Evolutionary conservation across 1,139 yeast genomes (phyloP).

Genomic region (Blastobotrys indianensis): DNA sequence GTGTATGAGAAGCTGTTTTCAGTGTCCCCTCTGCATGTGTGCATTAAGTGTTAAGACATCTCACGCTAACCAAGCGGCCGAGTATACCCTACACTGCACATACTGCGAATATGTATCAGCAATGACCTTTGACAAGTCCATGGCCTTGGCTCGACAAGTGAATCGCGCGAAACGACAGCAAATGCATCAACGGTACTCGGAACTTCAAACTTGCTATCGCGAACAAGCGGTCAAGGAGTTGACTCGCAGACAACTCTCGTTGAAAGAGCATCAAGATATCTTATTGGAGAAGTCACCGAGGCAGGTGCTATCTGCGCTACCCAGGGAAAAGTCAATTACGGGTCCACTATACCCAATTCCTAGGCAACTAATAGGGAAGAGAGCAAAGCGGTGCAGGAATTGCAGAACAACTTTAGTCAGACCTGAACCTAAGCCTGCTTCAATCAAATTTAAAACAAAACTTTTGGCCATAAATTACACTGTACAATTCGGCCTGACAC

Average conservation of each 20-base stretch:
- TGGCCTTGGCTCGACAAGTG: slow-evolving; percentile 17
- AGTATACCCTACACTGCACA: slow-evolving; percentile 20
- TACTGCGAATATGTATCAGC: slow-evolving; percentile 22
- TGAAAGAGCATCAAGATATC: too few relatives aligned
- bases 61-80: slow-evolving; percentile 1
- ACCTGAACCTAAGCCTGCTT: slow-evolving; percentile 29
- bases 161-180: neutral
- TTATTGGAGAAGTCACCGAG: too few relatives aligned
- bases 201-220: slow-evolving; percentile 11
- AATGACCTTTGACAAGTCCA: slow-evolving; percentile 12
- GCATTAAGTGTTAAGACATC: slow-evolving; percentile 10
- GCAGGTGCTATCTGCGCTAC: too few relatives aligned
- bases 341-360: neutral
- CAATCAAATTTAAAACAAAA: slow-evolving; percentile 22
- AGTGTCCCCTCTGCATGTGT: slow-evolving; percentile 25
- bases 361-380: slow-evolving; percentile 24
- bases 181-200: slow-evolving; percentile 9
- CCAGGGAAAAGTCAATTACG: neutral
- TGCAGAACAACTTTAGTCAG: slow-evolving; percentile 27
- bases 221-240: slow-evolving; percentile 10
- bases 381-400: slow-evolving; percentile 26
- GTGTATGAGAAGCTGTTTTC: slow-evolving; percentile 27
- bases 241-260: slow-evolving; percentile 1
- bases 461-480: slow-evolving; percentile 26
- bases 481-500: slow-evolving; percentile 20